These are phyloP conservation scores for Puccinia polysora DNA, from an alignment of 1,284 basidiomycete genomes.

Conservation along the genomic window DNA sequence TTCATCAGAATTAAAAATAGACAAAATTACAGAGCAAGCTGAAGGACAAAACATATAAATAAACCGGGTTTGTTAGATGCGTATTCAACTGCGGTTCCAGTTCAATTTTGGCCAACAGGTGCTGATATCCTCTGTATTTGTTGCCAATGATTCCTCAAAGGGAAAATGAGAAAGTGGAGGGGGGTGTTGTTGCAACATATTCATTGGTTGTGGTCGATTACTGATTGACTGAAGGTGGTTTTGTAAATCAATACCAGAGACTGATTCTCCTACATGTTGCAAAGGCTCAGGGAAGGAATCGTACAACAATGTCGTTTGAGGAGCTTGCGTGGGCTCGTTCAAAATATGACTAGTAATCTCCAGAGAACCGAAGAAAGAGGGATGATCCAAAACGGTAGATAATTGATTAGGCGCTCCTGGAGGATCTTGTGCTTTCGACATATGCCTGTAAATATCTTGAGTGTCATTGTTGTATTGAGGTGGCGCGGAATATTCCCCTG, in stretches of 20 bases:
- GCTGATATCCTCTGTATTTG: conserved; percentile 15
- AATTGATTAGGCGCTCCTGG: not conserved
- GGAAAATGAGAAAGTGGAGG: conserved; percentile 2
- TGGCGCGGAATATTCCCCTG: not conserved
- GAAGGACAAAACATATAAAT: no score
- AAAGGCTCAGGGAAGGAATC: conserved; percentile 18
- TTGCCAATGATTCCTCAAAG: conserved; percentile 8
- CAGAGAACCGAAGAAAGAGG: conserved; percentile 19
- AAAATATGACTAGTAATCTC: conserved; percentile 5
- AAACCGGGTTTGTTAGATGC: no score
- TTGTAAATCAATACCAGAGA: not conserved
- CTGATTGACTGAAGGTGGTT: not conserved
- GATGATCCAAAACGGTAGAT: not conserved
- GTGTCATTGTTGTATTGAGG: conserved; percentile 8
- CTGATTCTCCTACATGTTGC: not conserved
- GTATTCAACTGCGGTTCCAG: conserved; percentile 20
- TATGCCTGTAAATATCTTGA: conserved; percentile 13
- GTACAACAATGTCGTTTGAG: not conserved
- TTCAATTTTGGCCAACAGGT: conserved; percentile 18
- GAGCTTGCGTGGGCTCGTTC: not conserved
- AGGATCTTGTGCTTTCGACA: not conserved
- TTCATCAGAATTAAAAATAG: no score
- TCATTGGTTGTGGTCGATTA: not conserved
- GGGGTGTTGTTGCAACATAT: conserved; percentile 7
- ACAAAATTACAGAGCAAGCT: no score